Percentiles rank a stretch among this genome's conserved stretches.
phyloP scores from a whole-genome alignment of 768 basidiomycete genomes.

The Hypholoma sublateritium region DNA sequence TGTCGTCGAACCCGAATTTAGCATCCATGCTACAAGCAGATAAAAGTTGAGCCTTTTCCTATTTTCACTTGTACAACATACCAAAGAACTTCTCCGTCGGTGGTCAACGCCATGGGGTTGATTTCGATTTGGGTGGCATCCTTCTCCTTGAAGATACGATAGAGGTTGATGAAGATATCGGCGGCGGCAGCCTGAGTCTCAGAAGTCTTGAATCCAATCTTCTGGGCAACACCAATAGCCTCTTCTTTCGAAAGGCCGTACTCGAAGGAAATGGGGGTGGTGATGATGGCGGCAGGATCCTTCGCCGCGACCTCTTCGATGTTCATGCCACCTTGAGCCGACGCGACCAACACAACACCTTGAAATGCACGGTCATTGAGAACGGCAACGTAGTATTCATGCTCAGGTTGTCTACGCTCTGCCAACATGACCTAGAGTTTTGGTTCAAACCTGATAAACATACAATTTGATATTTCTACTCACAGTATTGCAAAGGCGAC shows the following conservation, averaged over 20 bases:
- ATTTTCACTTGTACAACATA: constrained; percentile 33
- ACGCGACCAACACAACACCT: constrained; percentile 91
- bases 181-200: constrained; percentile 82
- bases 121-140: constrained; percentile 99
- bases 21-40: constrained; percentile 85
- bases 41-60: constrained; percentile 7
- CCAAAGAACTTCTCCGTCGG: constrained; percentile 93
- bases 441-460: background rate
- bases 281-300: constrained; percentile 93
- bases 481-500: constrained; percentile 94
- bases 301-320: constrained; percentile 99
- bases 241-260: constrained; percentile 74
- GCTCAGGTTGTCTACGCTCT: constrained; percentile 87
- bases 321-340: constrained; percentile 98
- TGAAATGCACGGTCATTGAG: constrained; percentile 91
- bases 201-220: constrained; percentile 83
- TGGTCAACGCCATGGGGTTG: constrained; percentile 93
- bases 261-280: constrained; percentile 85
- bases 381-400: constrained; percentile 98
- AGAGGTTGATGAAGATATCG: constrained; percentile 90
- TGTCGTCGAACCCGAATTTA: constrained; percentile 99
- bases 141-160: constrained; percentile 97
- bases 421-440: constrained; percentile 91
- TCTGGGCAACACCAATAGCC: constrained; percentile 79
- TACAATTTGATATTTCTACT: constrained; percentile 23